Conservation (phyloP, 345 rosid genomes). For the Lumnitzera racemosa region DNA sequence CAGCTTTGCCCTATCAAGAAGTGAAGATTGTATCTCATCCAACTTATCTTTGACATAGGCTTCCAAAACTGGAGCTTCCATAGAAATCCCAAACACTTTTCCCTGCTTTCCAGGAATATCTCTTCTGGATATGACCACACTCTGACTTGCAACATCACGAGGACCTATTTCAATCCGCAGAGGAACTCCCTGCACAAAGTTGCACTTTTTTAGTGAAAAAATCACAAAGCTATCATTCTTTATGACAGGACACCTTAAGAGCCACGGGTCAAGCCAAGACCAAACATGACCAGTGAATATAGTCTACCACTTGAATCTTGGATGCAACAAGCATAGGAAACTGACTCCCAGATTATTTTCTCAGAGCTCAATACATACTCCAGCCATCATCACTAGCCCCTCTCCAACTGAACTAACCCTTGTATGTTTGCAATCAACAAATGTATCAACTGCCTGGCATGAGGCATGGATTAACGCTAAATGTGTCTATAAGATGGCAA, state of each 20-base stretch:
- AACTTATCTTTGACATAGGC: conserved; percentile 76
- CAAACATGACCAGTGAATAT: neutral
- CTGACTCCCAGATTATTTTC: too few relatives aligned
- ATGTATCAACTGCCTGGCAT: neutral
- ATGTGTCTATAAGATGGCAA: neutral
- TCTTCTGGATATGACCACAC: conserved; percentile 83
- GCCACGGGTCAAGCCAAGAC: neutral
- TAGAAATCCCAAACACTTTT: conserved; percentile 83
- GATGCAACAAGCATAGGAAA: too few relatives aligned
- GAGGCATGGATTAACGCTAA: neutral
- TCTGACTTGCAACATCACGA: conserved; percentile 72
- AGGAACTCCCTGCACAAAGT: conserved; percentile 59
- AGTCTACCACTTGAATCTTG: neutral
- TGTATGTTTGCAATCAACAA: too few relatives aligned
- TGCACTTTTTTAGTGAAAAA: conserved; percentile 9
- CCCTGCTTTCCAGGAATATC: conserved; percentile 92
- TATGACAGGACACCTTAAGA: too few relatives aligned
- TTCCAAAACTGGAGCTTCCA: conserved; percentile 62
- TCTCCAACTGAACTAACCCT: too few relatives aligned
- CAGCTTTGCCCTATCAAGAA: conserved; percentile 52
- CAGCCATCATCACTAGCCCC: too few relatives aligned
- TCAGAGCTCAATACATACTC: too few relatives aligned
- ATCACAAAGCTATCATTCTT: neutral
- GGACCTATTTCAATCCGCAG: conserved; percentile 94
- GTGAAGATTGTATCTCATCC: conserved; percentile 83